Evolutionary conservation across 306 rosid genomes (phyloP).

Genomic region (Fragaria ananassa): DNA sequence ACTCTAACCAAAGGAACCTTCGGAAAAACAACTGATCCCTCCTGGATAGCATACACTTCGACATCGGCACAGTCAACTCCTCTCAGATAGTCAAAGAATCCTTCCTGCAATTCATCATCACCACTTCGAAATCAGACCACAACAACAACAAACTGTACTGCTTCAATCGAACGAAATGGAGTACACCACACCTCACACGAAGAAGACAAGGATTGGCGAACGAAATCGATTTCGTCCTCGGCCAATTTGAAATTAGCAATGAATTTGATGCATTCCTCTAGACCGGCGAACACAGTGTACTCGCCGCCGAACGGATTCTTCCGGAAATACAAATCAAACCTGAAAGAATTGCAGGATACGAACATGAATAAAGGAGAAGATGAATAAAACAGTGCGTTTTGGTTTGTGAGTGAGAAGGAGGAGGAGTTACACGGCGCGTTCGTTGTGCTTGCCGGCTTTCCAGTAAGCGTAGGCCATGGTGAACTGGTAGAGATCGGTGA

Average conservation of each 20-base stretch:
- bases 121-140: background rate
- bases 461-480: conserved; percentile 99
- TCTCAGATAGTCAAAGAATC: conserved; percentile 80
- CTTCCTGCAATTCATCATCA: conserved; percentile 61
- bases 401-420: background rate
- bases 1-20: conserved; percentile 87
- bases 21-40: conserved; percentile 94
- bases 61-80: conserved; percentile 86
- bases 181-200: conserved; percentile 62
- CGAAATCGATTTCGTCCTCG: conserved; percentile 73
- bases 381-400: background rate
- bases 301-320: conserved; percentile 98
- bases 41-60: conserved; percentile 78
- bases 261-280: conserved; percentile 88
- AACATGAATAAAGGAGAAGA: too few relatives aligned
- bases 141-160: background rate
- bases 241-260: conserved; percentile 81
- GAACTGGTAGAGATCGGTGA: conserved; percentile 95
- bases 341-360: conserved; percentile 23
- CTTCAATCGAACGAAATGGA: background rate
- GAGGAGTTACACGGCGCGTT: conserved; percentile 72
- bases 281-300: conserved; percentile 89
- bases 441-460: conserved; percentile 97
- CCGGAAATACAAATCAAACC: conserved; percentile 96
- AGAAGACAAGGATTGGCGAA: conserved; percentile 62